Evolutionary conservation across 345 rosid genomes (phyloP).

Genomic region (Syzygium grande): DNA sequence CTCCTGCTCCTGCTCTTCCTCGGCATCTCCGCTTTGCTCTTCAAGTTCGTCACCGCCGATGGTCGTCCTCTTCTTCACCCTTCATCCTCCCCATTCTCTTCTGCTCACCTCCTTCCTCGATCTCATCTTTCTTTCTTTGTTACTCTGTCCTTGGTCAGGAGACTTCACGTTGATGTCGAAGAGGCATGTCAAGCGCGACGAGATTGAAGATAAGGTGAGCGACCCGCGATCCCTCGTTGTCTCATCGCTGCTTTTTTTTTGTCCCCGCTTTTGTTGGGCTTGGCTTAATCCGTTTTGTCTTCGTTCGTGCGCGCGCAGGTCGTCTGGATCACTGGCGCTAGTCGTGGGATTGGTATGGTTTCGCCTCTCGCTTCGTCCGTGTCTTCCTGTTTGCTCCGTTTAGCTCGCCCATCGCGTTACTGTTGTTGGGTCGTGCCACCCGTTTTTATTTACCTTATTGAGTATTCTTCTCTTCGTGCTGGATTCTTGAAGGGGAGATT

Average conservation of each 20-base stretch:
- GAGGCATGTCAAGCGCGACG: slow-evolving; percentile 62
- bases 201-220: slow-evolving; percentile 70
- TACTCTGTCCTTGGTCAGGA: slow-evolving; percentile 24
- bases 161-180: slow-evolving; percentile 68
- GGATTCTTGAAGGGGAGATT: slow-evolving; percentile 51
- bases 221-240: not conserved
- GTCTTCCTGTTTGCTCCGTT: not conserved
- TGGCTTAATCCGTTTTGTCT: not conserved
- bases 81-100: not conserved
- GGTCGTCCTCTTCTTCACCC: slow-evolving; percentile 24
- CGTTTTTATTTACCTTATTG: not conserved
- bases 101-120: not conserved
- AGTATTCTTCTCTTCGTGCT: not conserved
- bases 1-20: not conserved
- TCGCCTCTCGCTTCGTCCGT: not conserved
- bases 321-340: slow-evolving; percentile 93
- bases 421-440: not conserved
- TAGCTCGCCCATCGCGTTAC: not conserved
- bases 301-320: slow-evolving; percentile 32
- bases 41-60: slow-evolving; percentile 50
- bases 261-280: not conserved
- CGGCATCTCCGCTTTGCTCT: slow-evolving; percentile 12
- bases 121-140: not conserved
- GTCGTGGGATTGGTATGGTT: slow-evolving; percentile 84
- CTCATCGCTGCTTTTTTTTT: not conserved